A percentile compares a stretch with the other conserved stretches of the same genome.
Conservation (phyloP, 1,139 yeast genomes). For the Pichia sp. region DNA sequence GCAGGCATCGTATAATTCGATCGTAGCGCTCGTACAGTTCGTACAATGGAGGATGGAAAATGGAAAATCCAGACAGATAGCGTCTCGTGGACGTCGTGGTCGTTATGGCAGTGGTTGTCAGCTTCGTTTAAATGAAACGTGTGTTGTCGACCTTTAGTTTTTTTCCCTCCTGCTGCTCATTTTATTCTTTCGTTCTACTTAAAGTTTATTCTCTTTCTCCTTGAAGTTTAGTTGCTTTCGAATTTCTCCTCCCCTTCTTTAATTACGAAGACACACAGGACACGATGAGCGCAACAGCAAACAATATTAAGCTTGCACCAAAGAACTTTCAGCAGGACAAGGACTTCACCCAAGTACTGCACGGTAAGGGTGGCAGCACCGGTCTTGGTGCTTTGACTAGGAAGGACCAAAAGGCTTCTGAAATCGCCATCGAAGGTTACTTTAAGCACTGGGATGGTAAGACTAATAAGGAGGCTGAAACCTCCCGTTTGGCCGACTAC, state of each 20-base stretch:
- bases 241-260: background rate
- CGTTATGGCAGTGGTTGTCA: background rate
- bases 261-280: background rate
- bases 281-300: constrained; percentile 2
- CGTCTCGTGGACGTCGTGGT: background rate
- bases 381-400: constrained; percentile 76
- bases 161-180: background rate
- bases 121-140: background rate
- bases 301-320: constrained; percentile 30
- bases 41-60: background rate
- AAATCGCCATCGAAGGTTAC: constrained; percentile 82
- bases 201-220: background rate
- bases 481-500: constrained; percentile 75
- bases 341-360: constrained; percentile 79
- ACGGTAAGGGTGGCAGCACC: constrained; percentile 64
- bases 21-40: background rate
- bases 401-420: constrained; percentile 76
- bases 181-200: background rate
- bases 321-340: constrained; percentile 49
- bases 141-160: background rate
- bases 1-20: background rate
- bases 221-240: background rate
- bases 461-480: constrained; percentile 67
- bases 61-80: background rate
- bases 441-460: constrained; percentile 96